These are phyloP conservation scores for Neoboletus subvelutipes DNA, from an alignment of 768 basidiomycete genomes.

Conservation along the genomic window DNA sequence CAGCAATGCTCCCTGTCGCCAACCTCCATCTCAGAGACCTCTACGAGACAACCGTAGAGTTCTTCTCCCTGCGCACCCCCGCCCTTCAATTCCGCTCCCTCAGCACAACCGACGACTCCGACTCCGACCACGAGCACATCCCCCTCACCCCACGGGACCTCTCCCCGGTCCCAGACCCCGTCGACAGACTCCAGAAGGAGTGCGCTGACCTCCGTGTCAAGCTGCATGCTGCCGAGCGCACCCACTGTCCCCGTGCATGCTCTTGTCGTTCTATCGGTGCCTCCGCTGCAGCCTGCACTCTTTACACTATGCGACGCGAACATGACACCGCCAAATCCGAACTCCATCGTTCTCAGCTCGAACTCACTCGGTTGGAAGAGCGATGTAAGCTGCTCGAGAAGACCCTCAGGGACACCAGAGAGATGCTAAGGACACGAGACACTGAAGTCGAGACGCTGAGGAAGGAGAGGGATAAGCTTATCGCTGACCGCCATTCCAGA, in stretches of 20 bases:
- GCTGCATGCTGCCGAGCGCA: constrained; percentile 37
- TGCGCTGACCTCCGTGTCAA: constrained; percentile 47
- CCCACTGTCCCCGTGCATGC: constrained; percentile 32
- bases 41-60: constrained; percentile 58
- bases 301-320: constrained; percentile 48
- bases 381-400: constrained; percentile 62
- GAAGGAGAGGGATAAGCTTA: constrained; percentile 35
- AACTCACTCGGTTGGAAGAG: constrained; percentile 58
- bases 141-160: constrained; percentile 32
- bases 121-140: constrained; percentile 27
- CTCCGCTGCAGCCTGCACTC: constrained; percentile 44
- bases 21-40: constrained; percentile 47
- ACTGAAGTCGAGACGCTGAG: constrained; percentile 57
- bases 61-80: constrained; percentile 49
- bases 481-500: constrained; percentile 23
- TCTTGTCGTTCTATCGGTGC: constrained; percentile 34
- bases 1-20: constrained; percentile 45
- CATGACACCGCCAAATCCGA: constrained; percentile 56
- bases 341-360: constrained; percentile 51
- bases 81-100: constrained; percentile 24
- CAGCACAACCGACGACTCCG: constrained; percentile 28
- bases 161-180: constrained; percentile 42
- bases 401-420: constrained; percentile 62
- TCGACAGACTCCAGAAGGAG: constrained; percentile 39
- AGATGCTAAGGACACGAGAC: constrained; percentile 56